These are phyloP conservation scores for Candida endomychidarum DNA, from an alignment of 805 yeast genomes.

Conservation along the genomic window DNA sequence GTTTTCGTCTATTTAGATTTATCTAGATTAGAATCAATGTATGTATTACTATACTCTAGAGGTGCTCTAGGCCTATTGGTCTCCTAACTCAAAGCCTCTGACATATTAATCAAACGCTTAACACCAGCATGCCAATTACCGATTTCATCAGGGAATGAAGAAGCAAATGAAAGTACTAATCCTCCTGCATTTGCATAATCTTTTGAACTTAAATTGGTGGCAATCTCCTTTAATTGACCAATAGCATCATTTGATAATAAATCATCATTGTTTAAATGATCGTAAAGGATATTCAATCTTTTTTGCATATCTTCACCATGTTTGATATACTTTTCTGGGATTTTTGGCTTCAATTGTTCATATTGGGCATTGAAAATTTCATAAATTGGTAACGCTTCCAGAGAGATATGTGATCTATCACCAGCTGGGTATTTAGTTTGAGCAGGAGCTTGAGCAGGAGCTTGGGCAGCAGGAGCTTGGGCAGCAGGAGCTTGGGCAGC, in stretches of 20 bases:
- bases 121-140: slow-evolving; percentile 95
- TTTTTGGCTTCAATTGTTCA: slow-evolving; percentile 62
- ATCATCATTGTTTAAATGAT: slow-evolving; percentile 73
- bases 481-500: slow-evolving; percentile 11
- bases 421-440: slow-evolving; percentile 51
- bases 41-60: neutral
- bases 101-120: slow-evolving; percentile 80
- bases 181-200: slow-evolving; percentile 62
- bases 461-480: slow-evolving; percentile 18
- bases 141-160: slow-evolving; percentile 66
- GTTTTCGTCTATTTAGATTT: neutral
- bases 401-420: slow-evolving; percentile 68
- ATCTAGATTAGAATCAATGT: neutral
- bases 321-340: slow-evolving; percentile 71
- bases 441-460: slow-evolving; percentile 15
- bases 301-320: slow-evolving; percentile 81
- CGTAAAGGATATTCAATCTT: slow-evolving; percentile 73
- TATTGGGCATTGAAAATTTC: slow-evolving; percentile 55
- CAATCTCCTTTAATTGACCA: slow-evolving; percentile 50
- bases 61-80: too few species aligned
- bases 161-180: slow-evolving; percentile 56
- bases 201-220: slow-evolving; percentile 48
- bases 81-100: slow-evolving; percentile 34
- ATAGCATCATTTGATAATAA: slow-evolving; percentile 59
- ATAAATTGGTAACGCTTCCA: slow-evolving; percentile 55